Conservation (phyloP, 352 stramenopile genomes). For the Phytopythium ostracodes region DNA sequence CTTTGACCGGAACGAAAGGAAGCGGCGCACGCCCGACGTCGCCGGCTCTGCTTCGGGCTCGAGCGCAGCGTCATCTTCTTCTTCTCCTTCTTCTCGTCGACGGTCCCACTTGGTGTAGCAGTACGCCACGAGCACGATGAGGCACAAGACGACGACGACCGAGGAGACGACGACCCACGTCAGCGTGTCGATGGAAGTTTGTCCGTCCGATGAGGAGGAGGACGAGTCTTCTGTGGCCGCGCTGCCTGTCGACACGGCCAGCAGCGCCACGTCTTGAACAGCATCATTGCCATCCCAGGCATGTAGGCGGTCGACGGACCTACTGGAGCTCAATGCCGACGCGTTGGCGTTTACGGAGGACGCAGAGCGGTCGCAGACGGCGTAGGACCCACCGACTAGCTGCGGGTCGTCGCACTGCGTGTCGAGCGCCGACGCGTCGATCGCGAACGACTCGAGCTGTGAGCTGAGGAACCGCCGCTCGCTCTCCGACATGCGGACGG, state of each 20-base stretch:
- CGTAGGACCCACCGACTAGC: slow-evolving; percentile 10
- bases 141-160: slow-evolving; percentile 9
- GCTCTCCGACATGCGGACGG: slow-evolving; percentile 6
- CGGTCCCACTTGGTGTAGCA: slow-evolving; percentile 7
- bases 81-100: neutral
- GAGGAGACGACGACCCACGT: slow-evolving; percentile 8
- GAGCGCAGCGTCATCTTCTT: neutral
- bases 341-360: neutral
- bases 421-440: slow-evolving; percentile 11
- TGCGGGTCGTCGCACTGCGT: slow-evolving; percentile 8
- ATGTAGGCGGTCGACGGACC: neutral
- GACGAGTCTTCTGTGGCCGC: neutral
- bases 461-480: slow-evolving; percentile 5
- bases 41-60: neutral
- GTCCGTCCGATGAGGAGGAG: neutral
- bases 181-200: slow-evolving; percentile 3
- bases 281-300: neutral
- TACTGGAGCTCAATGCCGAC: neutral
- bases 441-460: slow-evolving; percentile 10
- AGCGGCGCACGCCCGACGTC: neutral
- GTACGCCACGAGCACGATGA: slow-evolving; percentile 8
- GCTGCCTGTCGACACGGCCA: slow-evolving; percentile 1
- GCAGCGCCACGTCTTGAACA: neutral
- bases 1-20: neutral
- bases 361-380: slow-evolving; percentile 7